phyloP scores from a whole-genome alignment of 306 rosid genomes.

The Lotus japonicus region DNA sequence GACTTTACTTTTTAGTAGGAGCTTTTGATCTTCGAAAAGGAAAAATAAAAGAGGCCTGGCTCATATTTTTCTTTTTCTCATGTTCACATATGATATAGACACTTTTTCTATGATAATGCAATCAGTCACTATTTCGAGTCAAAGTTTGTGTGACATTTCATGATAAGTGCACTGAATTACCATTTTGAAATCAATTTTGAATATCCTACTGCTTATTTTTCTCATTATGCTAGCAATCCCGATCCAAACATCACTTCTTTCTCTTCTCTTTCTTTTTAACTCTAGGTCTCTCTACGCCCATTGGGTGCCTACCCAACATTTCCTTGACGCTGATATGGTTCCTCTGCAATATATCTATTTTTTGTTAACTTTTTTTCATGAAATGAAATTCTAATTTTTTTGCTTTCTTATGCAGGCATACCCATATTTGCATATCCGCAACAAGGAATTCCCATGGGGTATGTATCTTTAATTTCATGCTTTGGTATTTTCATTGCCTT shows the following conservation, averaged over 20 bases:
- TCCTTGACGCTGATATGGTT: neutral
- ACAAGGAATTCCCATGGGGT: conserved; percentile 99
- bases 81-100: too few species aligned
- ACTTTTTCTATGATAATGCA: too few species aligned
- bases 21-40: neutral
- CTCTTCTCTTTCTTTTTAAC: too few species aligned
- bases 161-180: neutral
- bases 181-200: neutral
- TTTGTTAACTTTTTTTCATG: neutral
- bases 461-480: conserved; percentile 24
- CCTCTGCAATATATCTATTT: neutral
- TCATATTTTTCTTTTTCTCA: too few species aligned
- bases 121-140: too few species aligned
- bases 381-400: neutral
- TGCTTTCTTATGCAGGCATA: conserved; percentile 28
- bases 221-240: too few species aligned
- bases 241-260: too few species aligned
- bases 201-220: neutral
- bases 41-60: neutral
- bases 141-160: neutral
- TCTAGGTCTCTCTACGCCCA: too few species aligned
- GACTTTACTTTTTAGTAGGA: neutral
- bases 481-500: conserved; percentile 14
- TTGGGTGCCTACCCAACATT: too few species aligned
- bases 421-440: conserved; percentile 72